phyloP scores from a whole-genome alignment of 176 grass and related monocot species.

The Musa itinerans region DNA sequence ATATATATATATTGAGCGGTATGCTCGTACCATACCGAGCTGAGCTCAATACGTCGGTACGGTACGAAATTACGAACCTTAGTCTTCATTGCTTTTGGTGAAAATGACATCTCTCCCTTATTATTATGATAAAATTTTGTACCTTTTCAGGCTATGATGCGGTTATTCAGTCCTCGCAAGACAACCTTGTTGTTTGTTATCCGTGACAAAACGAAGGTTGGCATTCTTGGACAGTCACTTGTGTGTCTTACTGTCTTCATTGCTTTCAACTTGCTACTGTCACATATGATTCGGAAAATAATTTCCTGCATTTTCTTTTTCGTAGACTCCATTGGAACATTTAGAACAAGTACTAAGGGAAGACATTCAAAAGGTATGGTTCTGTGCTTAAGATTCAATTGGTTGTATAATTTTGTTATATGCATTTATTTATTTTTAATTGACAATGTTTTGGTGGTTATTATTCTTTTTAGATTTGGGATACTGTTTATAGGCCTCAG shows the following conservation, averaged over 20 bases:
- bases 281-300: conserved; percentile 12
- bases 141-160: not conserved
- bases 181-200: conserved; percentile 10
- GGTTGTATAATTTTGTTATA: conserved; percentile 3
- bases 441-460: not conserved
- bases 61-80: no score
- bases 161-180: conserved; percentile 2
- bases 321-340: conserved; percentile 66
- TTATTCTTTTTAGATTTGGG: conserved; percentile 56
- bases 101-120: no score
- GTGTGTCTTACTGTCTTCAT: not conserved
- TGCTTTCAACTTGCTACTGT: not conserved
- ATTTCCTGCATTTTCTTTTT: not conserved
- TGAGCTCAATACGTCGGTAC: no score
- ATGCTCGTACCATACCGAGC: no score
- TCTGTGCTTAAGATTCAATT: conserved; percentile 5
- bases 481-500: conserved; percentile 61
- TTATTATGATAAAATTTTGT: not conserved
- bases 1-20: no score
- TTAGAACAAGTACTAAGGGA: conserved; percentile 53
- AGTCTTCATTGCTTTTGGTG: no score
- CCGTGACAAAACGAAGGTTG: conserved; percentile 2
- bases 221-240: not conserved
- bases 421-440: no score
- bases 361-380: conserved; percentile 53